Conservation (phyloP, 2,329 filamentous ascomycete species). For the Calonectria multiphialidica region DNA sequence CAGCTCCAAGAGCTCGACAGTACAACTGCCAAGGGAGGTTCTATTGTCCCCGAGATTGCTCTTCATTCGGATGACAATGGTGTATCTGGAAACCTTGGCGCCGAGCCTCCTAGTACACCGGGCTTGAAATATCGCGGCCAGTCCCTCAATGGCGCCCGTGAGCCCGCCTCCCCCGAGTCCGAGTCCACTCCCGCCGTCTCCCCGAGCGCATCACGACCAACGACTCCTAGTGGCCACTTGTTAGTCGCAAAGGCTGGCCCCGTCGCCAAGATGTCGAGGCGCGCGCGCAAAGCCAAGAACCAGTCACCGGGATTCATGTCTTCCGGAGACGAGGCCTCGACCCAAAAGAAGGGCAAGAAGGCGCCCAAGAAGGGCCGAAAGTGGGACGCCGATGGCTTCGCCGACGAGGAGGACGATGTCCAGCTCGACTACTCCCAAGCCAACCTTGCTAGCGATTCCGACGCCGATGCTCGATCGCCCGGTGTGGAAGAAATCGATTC, state of each 20-base stretch:
- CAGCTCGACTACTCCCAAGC: slow-evolving; percentile 88
- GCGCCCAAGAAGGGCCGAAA: slow-evolving; percentile 90
- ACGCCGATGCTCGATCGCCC: slow-evolving; percentile 64
- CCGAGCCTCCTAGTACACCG: slow-evolving; percentile 47
- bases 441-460: slow-evolving; percentile 66
- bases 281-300: slow-evolving; percentile 79
- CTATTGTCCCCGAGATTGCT: slow-evolving; percentile 42
- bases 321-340: slow-evolving; percentile 83
- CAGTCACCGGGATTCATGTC: slow-evolving; percentile 75
- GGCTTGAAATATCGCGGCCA: slow-evolving; percentile 56
- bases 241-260: slow-evolving; percentile 82
- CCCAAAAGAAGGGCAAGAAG: slow-evolving; percentile 65
- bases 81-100: slow-evolving; percentile 44
- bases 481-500: slow-evolving; percentile 81
- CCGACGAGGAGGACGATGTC: slow-evolving; percentile 83
- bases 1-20: slow-evolving; percentile 86
- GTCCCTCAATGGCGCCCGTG: slow-evolving; percentile 50
- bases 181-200: slow-evolving; percentile 79
- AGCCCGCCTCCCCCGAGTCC: slow-evolving; percentile 71
- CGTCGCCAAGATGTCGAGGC: slow-evolving; percentile 81
- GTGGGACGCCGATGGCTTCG: slow-evolving; percentile 91
- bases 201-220: slow-evolving; percentile 82
- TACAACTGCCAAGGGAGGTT: slow-evolving; percentile 54
- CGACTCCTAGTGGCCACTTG: slow-evolving; percentile 76
- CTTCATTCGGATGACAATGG: slow-evolving; percentile 49